These are phyloP conservation scores for Pisolithus microcarpus DNA, from an alignment of 768 basidiomycete species.

Conservation along the genomic window DNA sequence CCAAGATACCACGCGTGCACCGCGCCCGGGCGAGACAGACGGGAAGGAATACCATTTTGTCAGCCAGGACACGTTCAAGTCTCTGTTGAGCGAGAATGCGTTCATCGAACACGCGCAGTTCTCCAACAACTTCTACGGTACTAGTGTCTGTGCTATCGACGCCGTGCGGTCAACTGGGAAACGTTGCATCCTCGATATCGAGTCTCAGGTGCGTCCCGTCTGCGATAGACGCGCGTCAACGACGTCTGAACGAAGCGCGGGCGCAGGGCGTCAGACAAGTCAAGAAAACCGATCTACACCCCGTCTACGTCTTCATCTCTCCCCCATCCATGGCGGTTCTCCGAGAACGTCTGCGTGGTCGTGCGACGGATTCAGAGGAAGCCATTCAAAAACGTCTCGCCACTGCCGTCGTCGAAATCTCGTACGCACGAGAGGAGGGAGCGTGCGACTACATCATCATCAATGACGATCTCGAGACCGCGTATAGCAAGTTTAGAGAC, in stretches of 20 bases:
- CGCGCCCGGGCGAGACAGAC: constrained; percentile 74
- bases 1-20: constrained; percentile 82
- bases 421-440: constrained; percentile 70
- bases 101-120: constrained; percentile 96
- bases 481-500: constrained; percentile 69
- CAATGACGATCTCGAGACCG: constrained; percentile 82
- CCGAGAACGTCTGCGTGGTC: constrained; percentile 58
- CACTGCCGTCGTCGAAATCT: constrained; percentile 73
- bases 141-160: constrained; percentile 70
- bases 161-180: constrained; percentile 60
- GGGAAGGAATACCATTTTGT: constrained; percentile 89
- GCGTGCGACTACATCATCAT: constrained; percentile 80
- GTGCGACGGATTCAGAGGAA: constrained; percentile 78
- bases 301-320: constrained; percentile 87
- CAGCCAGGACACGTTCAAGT: constrained; percentile 57
- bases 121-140: constrained; percentile 90
- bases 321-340: constrained; percentile 77
- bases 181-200: constrained; percentile 92
- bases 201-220: constrained; percentile 67
- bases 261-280: constrained; percentile 85
- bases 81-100: constrained; percentile 58
- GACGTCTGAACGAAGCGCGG: not conserved
- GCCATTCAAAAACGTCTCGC: constrained; percentile 69
- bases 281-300: constrained; percentile 72
- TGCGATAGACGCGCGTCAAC: not conserved